Evolutionary conservation across 192 early-diverging fungal genomes (phyloP).

Genomic region (Piromyces finnis): DNA sequence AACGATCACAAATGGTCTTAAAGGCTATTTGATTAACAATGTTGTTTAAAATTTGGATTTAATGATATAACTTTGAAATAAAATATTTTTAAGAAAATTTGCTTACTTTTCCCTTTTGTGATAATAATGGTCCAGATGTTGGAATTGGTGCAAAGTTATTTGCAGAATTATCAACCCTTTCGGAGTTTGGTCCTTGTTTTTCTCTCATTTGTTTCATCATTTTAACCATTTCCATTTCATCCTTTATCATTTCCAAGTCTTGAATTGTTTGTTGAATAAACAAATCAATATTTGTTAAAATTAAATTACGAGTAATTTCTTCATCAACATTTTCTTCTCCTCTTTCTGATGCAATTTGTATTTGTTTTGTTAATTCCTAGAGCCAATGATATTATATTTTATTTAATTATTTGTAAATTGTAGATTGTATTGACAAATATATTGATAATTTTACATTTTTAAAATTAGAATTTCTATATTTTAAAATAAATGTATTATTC

Average conservation of each 20-base stretch:
- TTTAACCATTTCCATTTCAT: slow-evolving; percentile 64
- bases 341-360: slow-evolving; percentile 8
- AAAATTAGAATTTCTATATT: no score
- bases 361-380: neutral
- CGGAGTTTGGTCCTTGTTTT: slow-evolving; percentile 2
- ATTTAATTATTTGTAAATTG: no score
- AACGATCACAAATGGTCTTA: slow-evolving; percentile 80
- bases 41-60: no score
- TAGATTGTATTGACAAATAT: no score
- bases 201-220: slow-evolving; percentile 44
- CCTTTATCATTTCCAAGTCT: slow-evolving; percentile 41
- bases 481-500: no score
- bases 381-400: no score
- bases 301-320: slow-evolving; percentile 57
- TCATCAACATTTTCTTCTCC: slow-evolving; percentile 37
- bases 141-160: neutral
- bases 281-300: slow-evolving; percentile 51
- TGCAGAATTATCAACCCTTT: neutral
- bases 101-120: slow-evolving; percentile 18
- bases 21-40: no score
- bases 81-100: no score
- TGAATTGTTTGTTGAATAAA: slow-evolving; percentile 55
- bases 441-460: no score
- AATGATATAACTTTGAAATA: no score
- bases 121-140: slow-evolving; percentile 28